These are phyloP conservation scores for Aspergillus panamensis DNA, from an alignment of 495 filamentous ascomycete species.

Conservation along the genomic window DNA sequence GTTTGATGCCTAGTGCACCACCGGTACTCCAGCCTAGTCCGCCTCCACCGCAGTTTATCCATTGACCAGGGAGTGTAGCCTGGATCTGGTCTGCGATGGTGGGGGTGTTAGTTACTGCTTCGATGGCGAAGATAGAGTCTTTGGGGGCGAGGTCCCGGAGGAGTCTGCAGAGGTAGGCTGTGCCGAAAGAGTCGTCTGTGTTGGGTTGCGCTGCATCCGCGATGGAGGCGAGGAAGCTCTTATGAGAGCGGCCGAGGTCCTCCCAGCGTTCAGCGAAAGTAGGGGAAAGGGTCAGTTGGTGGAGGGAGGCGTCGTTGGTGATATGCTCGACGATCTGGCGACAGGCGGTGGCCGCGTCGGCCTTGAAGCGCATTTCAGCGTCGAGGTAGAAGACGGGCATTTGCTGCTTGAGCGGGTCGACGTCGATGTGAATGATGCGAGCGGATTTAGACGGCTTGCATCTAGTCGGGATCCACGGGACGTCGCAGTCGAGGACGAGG, in stretches of 20 bases:
- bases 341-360: neutral
- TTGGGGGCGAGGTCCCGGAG: constrained; percentile 62
- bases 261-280: neutral
- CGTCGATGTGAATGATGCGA: constrained; percentile 72
- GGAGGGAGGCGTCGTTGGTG: neutral
- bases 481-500: constrained; percentile 78
- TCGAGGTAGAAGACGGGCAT: constrained; percentile 55
- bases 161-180: constrained; percentile 56
- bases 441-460: constrained; percentile 46
- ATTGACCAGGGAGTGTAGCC: constrained; percentile 64
- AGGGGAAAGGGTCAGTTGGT: neutral
- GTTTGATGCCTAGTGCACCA: constrained; percentile 75
- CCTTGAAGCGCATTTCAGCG: neutral
- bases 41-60: constrained; percentile 85
- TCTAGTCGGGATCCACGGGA: constrained; percentile 62
- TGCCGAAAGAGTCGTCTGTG: constrained; percentile 31
- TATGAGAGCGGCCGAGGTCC: neutral
- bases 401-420: constrained; percentile 77
- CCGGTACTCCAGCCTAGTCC: constrained; percentile 92
- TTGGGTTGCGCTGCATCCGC: neutral
- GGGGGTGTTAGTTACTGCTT: constrained; percentile 79
- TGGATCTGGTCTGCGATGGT: constrained; percentile 74
- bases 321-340: constrained; percentile 1
- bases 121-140: constrained; percentile 76
- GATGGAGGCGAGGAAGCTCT: neutral